phyloP scores from a whole-genome alignment of 768 basidiomycete species.

The Sarcomyxa edulis region DNA sequence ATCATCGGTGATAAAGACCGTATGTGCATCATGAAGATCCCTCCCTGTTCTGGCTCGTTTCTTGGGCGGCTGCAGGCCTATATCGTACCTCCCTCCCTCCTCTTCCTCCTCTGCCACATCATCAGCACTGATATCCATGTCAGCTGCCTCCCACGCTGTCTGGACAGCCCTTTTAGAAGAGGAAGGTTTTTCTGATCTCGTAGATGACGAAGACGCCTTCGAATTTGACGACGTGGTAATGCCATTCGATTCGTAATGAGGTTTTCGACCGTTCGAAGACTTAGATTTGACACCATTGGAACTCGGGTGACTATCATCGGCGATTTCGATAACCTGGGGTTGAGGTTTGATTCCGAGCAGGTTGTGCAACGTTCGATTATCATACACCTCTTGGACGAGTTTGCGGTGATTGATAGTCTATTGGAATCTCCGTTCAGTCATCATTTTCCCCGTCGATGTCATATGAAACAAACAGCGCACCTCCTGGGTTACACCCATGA shows the following conservation, averaged over 20 bases:
- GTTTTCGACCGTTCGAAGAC: constrained; percentile 6
- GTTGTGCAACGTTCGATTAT: constrained; percentile 52
- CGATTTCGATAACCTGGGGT: constrained; percentile 7
- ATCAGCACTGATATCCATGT: constrained; percentile 23
- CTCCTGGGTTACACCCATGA: constrained; percentile 83
- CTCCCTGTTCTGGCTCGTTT: constrained; percentile 44
- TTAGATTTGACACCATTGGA: constrained; percentile 6
- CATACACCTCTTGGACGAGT: constrained; percentile 65
- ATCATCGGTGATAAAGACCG: constrained; percentile 50
- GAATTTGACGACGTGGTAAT: constrained; percentile 1
- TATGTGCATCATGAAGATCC: constrained; percentile 29
- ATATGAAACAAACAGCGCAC: constrained; percentile 31
- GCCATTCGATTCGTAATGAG: background rate
- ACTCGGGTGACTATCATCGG: constrained; percentile 12
- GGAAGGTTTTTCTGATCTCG: too few species aligned
- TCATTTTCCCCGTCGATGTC: background rate
- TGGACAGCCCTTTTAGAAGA: constrained; percentile 23
- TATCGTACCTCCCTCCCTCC: constrained; percentile 57
- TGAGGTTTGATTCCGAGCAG: constrained; percentile 46
- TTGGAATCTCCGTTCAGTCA: constrained; percentile 3
- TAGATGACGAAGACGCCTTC: constrained; percentile 9
- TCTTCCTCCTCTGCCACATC: constrained; percentile 29
- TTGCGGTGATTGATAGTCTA: constrained; percentile 74
- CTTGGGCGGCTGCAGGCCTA: constrained; percentile 40
- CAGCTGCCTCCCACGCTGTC: constrained; percentile 35